phyloP scores from a whole-genome alignment of 371 early-diverging fungal species.

The Funneliformis caledonium region DNA sequence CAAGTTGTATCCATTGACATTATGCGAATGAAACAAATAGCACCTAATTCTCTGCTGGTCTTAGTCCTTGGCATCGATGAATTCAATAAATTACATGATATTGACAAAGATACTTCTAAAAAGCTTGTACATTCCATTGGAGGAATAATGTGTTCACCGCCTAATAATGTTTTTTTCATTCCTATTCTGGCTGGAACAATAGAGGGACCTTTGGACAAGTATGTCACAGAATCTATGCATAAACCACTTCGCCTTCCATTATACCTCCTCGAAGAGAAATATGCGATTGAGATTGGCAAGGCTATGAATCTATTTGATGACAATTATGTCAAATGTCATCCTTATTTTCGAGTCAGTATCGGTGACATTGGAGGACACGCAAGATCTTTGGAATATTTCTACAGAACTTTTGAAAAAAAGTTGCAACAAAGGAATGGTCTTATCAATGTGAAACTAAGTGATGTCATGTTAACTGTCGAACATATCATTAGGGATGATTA shows the following conservation, averaged over 20 bases:
- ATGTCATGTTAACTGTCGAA: neutral
- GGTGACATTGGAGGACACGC: neutral
- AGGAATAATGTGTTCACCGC: too few species aligned
- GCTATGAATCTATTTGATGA: neutral
- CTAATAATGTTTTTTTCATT: neutral
- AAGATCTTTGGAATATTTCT: neutral
- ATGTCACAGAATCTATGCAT: neutral
- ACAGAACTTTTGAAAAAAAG: neutral
- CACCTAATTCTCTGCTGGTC: neutral
- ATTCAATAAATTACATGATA: neutral
- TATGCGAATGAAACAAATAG: neutral
- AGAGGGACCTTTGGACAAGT: neutral
- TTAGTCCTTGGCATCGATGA: slow-evolving; percentile 18
- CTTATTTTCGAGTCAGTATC: neutral
- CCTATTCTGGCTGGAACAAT: slow-evolving; percentile 21
- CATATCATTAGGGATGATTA: neutral
- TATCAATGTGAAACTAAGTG: neutral
- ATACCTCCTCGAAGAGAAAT: neutral
- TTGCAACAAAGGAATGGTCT: neutral
- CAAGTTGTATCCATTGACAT: neutral
- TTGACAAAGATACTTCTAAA: neutral
- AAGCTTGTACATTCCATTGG: neutral
- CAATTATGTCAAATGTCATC: neutral
- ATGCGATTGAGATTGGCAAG: neutral
- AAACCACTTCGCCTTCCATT: neutral